Evolutionary conservation across 2,329 filamentous ascomycete genomes (phyloP), one percentile per base, ranked within the genome.

Genomic region (Aspergillus quadrilineatus): DNA sequence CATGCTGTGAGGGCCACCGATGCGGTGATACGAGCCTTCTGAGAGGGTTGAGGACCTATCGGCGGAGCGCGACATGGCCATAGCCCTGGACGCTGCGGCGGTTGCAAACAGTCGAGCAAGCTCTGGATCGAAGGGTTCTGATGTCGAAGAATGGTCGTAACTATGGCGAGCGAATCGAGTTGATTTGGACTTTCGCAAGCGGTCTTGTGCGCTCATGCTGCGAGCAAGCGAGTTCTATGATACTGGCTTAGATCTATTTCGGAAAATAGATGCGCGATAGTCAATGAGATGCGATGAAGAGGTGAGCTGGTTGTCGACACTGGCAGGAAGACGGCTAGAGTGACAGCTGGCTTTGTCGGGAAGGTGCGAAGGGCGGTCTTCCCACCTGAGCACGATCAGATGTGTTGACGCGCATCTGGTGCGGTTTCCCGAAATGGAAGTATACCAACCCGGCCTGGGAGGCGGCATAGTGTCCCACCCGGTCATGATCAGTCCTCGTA

Each of bases 81-180:
- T 78, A 36, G 76, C 76, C 14, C 67, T 64, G 12, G 73, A 73
- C 6, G 76, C 76, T 43, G 76, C 76, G n/a, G 72, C 69, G 7
- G 72, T 66, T 15, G 75, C 75, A 59, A 75, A 74, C 14, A 63
- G 54, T 44, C 65, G 69, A 46, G 67, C 66, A 5, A 66, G 47
- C 8, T 71, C 67, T 7, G 68, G 60, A 50, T 73, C 66, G 17
- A 73, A 60, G 3, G 64, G 55, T 17, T 72, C 69, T 8, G 63
- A 55, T 22, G 60, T 34, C 29, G 62, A 49, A 42, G 64, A 60
- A 14, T 55, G 55, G 49, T 61, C 64, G 37, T 66, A 67, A 32
- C 61, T 60, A 55, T 62, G 68, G 34, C 69, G 69, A 45, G 76
- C 69, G 6, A 74, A 76, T 48, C 70, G 71, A 44, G 69, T 60